Base-by-base conservation (phyloP, 352 stramenopile genomes). In the Saprolegnia diclina region DNA sequence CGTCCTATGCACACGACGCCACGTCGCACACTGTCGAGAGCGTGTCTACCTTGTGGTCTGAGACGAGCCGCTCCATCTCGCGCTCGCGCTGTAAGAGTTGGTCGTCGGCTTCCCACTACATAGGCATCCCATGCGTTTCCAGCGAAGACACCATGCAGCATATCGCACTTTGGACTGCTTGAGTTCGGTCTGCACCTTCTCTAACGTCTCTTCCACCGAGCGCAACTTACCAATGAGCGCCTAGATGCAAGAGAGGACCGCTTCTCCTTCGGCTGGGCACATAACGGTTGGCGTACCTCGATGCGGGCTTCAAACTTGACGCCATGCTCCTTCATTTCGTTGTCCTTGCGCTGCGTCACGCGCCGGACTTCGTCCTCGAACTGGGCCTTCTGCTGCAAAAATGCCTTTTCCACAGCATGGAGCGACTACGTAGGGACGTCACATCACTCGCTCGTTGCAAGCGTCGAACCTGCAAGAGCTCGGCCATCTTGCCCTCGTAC, bases 401-500 rank as follows among this genome's bases (percentile, higher is more conserved):
- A 94, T 7, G 84, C 83, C 55, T 85, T 87, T 74, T 94, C 84
- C 11, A 95, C 83, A 4, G 83, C 80, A 56, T 93, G 83, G 38
- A 95, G 72, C 53, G 80, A 90, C 26, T 48, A 48, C 3, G 45
- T 14, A 53, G 1, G 45, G 4, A 53, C 45, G 21, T 22, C 18
- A 5, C 45, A 6, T n/a, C n/a, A n/a, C n/a, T n/a, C n/a, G n/a
- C n/a, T n/a, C n/a, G n/a, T n/a, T n/a, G n/a, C n/a, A n/a, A n/a
- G n/a, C n/a, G n/a, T n/a, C 26, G 3, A 16, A 29, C 50, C 67
- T 91, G 81, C 59, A 93, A 50, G 16, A 93, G 59, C 67, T 95
- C 87, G 9, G 82, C 83, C 83, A 94, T 93, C 67, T 94, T 94
- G 13, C 65, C 75, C 67, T 95, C 87, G 65, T 94, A 92, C 72